Evolutionary conservation across 1,284 basidiomycete species (phyloP), one percentile per base, ranked within the genome.

Genomic region (Cutaneotrichosporon cavernicola): DNA sequence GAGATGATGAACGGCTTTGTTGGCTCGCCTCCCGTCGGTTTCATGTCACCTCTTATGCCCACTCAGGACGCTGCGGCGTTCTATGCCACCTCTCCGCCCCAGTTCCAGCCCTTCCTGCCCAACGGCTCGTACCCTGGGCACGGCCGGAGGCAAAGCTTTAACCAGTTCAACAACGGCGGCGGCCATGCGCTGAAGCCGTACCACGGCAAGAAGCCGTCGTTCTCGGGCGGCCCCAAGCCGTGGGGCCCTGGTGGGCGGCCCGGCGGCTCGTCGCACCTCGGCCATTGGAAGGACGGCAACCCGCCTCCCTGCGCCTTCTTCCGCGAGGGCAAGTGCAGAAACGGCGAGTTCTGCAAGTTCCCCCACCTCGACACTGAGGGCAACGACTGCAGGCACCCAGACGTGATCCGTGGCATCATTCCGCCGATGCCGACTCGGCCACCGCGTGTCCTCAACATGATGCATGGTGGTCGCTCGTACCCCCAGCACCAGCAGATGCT

Each of bases 271-370:
- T 62, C 65, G 51, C 73, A 73, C 63, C 68, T 74, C 34, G 77
- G 77, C 31, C 65, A 68, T 16, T 81, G 79, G 79, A 81, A 78
- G 67, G 77, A 81, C 63, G 79, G 79, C n/a, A 69, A 73, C 59
- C 79, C 79, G 1, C 79, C 79, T 51, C 73, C 79, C 0, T 81
- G 79, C 55, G 76, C 76, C 58, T 81, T 81, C 67, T 81, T 78
- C 72, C 68, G 62, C 18, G 75, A 78, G 66, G 74, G 70, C 61
- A 81, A 81, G 68, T 81, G 79, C 67, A 72, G 78, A 63, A 81
- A 80, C 66, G 77, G 76, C 38, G 77, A 80, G 58, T 77, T 73
- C 70, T 81, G 79, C 72, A 81, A 79, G 69, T 81, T 81, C 73
- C 79, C 79, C 40, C 79, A 81, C 65, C 64, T 81, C 22, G 74